Percentiles rank a stretch among this genome's conserved stretches.
Conservation (phyloP, 805 yeast genomes). For the Isabelozyma heimii region DNA sequence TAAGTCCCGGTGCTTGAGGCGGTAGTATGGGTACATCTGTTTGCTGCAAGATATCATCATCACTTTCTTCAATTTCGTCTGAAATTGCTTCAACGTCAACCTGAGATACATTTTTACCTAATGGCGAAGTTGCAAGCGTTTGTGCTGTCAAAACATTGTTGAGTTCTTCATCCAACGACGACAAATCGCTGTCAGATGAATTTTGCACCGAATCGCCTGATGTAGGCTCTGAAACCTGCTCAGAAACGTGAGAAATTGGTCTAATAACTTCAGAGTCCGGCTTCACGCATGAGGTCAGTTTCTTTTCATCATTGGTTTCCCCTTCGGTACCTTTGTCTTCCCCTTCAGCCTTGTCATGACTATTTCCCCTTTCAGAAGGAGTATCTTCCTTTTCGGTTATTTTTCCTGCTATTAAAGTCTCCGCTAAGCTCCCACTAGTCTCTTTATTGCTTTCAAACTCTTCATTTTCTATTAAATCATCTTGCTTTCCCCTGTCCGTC, state of each 20-base stretch:
- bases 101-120: slow-evolving; percentile 3
- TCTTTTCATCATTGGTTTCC: too few relatives aligned
- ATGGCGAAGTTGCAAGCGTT: not conserved
- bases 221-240: too few relatives aligned
- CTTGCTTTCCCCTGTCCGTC: not conserved
- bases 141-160: slow-evolving; percentile 10
- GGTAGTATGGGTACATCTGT: not conserved
- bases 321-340: not conserved
- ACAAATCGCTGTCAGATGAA: slow-evolving; percentile 9
- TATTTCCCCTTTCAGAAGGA: too few relatives aligned
- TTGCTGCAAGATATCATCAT: slow-evolving; percentile 3
- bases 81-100: slow-evolving; percentile 6
- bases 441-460: not conserved
- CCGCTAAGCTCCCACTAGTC: not conserved
- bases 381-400: not conserved
- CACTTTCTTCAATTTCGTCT: slow-evolving; percentile 5
- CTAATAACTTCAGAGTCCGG: too few relatives aligned
- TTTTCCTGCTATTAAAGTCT: not conserved
- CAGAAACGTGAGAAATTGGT: too few relatives aligned
- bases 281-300: too few relatives aligned
- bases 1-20: not conserved
- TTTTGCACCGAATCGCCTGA: too few relatives aligned
- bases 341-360: not conserved
- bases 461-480: slow-evolving; percentile 1
- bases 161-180: slow-evolving; percentile 15